Base-by-base conservation (phyloP, 768 basidiomycete species). In the Collybiopsis luxurians region DNA sequence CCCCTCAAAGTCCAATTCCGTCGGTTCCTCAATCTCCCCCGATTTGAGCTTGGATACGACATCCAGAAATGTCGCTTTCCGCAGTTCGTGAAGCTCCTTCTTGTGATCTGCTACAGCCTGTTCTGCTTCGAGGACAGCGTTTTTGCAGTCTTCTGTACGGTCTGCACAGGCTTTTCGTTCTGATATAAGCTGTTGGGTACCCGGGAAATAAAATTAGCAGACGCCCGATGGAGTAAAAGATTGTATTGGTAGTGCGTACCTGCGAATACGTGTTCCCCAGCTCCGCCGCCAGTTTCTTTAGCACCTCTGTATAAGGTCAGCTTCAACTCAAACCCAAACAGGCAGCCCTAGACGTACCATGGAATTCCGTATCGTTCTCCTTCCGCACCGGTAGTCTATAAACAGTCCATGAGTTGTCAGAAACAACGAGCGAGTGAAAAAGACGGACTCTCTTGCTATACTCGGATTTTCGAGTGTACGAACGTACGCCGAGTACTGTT, bases 341-440 rank as follows among this genome's bases (percentile, higher is more conserved):
- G 31, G 27, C 49, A 21, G 4, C 24, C 2, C 9, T 30, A 19
- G 4, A 45, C 53, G 0, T 24, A 55, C 53, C 53, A 55, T 55
- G 53, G 10, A 55, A 55, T 30, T 43, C 43, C 21, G 39, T 55
- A 15, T 55, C 53, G n/a, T 45, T 45, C 30, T 55, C 53, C 42
- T 42, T 45, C 24, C 53, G 53, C 13, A 21, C 7, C 7, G 53
- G 53, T 3, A 55, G 5, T 23, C 53, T 55, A 30, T 44, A 17
- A 55, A 9, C 30, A 15, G 19, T 2, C 9, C 24, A 5, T 12
- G 17, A 40, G 2, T 24, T 38, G 9, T 17, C 30, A 9, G 23
- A 24, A 17, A 53, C 13, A 6, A 34, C 13, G 31, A 5, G 31
- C n/a, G n/a, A n/a, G n/a, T n/a, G 49, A 26, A 11, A 34, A 4